Base-by-base conservation (phyloP, 1,139 yeast genomes). In the Yarrowia galli region DNA sequence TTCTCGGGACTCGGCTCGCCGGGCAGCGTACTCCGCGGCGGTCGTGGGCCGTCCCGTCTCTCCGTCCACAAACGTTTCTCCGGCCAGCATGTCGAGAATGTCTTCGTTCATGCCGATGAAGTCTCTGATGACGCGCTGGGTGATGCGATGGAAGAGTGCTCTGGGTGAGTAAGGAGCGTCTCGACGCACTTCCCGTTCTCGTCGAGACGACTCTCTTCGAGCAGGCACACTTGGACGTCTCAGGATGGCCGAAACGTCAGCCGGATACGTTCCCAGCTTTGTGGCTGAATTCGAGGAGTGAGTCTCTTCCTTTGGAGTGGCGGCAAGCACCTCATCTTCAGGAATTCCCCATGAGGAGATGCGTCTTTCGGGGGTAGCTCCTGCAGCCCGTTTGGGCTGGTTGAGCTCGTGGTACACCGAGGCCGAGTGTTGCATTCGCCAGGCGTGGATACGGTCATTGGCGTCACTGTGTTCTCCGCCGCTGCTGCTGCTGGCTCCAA, bases 31-130 rank as follows among this genome's bases (percentile, higher is more conserved):
- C 46, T 61, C 66, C 5, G 45, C 45, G 7, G 56, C 56, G 1
- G 54, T 46, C 1, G 66, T 61, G 9, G 56, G 56, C 23, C 22
- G n/a, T 1, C 66, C 66, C 18, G 68, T 65, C 13, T 43, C 67
- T 0, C 63, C 48, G 22, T 51, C 69, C 15, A 42, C 53, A 54
- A 69, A 71, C 45, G 68, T 69, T 16, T 58, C 60, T 10, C 69
- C 69, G 42, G 72, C 69, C 16, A 73, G 63, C 46, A 73, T 68
- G 45, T 72, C 73, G 18, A 72, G 65, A 9, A 71, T 69, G 38
- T 69, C 68, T 46, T 72, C 74, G 61, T 71, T 72, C 67, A 71
- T 65, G 45, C 68, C 67, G 38, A 69, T 63, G 32, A 67, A 38
- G 65, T 61, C 66, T 1, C 66, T 35, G 35, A 61, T 45, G 46